phyloP scores from a whole-genome alignment of 1,139 yeast genomes.

The Taphrina sp. region DNA sequence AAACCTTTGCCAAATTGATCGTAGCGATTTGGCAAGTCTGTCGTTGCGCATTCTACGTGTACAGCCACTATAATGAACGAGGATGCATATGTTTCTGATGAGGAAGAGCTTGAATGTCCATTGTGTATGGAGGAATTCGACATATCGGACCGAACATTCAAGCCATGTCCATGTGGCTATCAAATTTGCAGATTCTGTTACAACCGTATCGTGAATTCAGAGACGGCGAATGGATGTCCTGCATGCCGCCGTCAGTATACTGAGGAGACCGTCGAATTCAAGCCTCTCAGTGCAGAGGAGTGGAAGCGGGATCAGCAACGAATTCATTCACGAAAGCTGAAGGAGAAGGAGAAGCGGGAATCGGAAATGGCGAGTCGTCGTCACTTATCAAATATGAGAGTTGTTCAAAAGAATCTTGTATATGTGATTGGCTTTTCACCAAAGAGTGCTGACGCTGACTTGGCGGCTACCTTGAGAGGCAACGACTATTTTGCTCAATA shows the following conservation, averaged over 20 bases:
- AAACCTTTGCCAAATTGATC: no score
- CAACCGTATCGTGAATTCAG: conserved; percentile 73
- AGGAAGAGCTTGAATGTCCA: conserved; percentile 49
- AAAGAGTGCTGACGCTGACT: conserved; percentile 82
- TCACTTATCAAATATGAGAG: conserved; percentile 95
- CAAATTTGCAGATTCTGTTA: conserved; percentile 94
- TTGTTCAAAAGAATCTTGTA: conserved; percentile 93
- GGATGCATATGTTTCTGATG: conserved; percentile 36
- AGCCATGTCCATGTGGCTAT: conserved; percentile 99
- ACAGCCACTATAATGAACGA: conserved; percentile 29
- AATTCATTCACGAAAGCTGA: conserved; percentile 75
- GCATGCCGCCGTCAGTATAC: conserved; percentile 94
- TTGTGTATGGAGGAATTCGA: conserved; percentile 97
- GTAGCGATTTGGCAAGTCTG: no score
- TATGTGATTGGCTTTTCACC: conserved; percentile 96
- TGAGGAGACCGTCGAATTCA: conserved; percentile 88
- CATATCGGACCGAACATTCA: conserved; percentile 89
- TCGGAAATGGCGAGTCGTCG: conserved; percentile 80
- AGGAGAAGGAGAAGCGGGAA: conserved; percentile 89
- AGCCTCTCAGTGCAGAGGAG: conserved; percentile 79
- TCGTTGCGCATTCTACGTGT: no score
- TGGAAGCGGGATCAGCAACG: conserved; percentile 59
- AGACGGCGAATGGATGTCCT: conserved; percentile 94
- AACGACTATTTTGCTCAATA: conserved; percentile 97
- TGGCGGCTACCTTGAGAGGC: conserved; percentile 77